These are phyloP conservation scores for Pythium apleroticum DNA, from an alignment of 352 stramenopile species.

Conservation along the genomic window DNA sequence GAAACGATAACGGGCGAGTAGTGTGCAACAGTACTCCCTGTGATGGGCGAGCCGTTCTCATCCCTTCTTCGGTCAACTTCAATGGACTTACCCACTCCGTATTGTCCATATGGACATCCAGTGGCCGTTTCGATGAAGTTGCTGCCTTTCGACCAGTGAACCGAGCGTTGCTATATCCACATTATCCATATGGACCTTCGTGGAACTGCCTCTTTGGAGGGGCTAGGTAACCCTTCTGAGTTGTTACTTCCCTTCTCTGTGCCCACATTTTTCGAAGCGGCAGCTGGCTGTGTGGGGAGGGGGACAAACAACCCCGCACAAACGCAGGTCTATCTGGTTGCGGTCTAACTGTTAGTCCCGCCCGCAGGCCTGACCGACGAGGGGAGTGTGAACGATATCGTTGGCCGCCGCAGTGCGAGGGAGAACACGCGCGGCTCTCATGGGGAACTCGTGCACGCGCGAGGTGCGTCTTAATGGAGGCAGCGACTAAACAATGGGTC, in stretches of 20 bases:
- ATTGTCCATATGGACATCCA: slow-evolving; percentile 13
- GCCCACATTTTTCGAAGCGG: slow-evolving; percentile 32
- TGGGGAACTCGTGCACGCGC: slow-evolving; percentile 34
- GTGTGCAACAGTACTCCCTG: slow-evolving; percentile 14
- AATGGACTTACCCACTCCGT: slow-evolving; percentile 8
- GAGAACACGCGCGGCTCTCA: slow-evolving; percentile 11
- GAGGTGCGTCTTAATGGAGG: slow-evolving; percentile 13
- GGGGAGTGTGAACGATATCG: not conserved
- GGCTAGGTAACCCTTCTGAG: slow-evolving; percentile 24
- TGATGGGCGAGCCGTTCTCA: not conserved
- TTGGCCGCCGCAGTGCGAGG: slow-evolving; percentile 2
- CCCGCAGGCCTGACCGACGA: not conserved
- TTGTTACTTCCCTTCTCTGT: slow-evolving; percentile 31
- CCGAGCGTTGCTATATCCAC: not conserved
- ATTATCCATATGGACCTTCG: slow-evolving; percentile 20
- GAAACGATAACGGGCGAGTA: slow-evolving; percentile 18
- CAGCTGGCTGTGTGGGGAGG: slow-evolving; percentile 8
- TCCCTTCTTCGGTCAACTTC: slow-evolving; percentile 20
- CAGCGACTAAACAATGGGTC: not conserved
- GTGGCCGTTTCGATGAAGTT: slow-evolving; percentile 13
- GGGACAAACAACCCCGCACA: slow-evolving; percentile 16
- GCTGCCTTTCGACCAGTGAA: not conserved
- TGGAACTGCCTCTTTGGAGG: slow-evolving; percentile 29
- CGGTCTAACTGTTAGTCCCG: not conserved
- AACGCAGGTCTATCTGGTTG: not conserved